Percentiles rank a stretch among this genome's conserved stretches.
Conservation (phyloP, 1,284 basidiomycete genomes). For the Rhodotorula mucilaginosa region DNA sequence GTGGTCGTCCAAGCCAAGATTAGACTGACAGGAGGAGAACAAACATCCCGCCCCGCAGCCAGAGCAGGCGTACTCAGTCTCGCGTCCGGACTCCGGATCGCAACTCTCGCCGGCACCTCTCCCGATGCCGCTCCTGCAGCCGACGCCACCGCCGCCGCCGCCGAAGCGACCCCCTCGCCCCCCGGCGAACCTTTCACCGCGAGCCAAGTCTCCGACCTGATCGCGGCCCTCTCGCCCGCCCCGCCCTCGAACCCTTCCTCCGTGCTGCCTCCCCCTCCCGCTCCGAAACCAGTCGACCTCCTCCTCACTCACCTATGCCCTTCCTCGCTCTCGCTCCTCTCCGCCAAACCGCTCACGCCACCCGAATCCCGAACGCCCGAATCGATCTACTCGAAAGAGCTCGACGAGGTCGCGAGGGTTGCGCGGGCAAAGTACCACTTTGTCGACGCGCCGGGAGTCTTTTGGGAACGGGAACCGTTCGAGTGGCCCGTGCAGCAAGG, state of each 20-base stretch:
- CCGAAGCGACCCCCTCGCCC: conserved; percentile 53
- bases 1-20: neutral
- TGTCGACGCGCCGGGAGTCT: conserved; percentile 57
- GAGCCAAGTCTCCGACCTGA: conserved; percentile 67
- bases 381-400: conserved; percentile 18
- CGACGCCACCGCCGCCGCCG: neutral
- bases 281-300: conserved; percentile 59
- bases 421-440: conserved; percentile 67
- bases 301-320: conserved; percentile 80
- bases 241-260: conserved; percentile 45
- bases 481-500: conserved; percentile 68
- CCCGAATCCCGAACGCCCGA: conserved; percentile 3
- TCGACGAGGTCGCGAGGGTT: conserved; percentile 52
- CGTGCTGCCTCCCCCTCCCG: conserved; percentile 53
- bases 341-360: conserved; percentile 50
- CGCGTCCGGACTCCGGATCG: conserved; percentile 77
- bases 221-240: conserved; percentile 59
- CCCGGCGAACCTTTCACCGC: conserved; percentile 60
- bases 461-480: conserved; percentile 91
- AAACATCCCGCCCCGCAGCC: conserved; percentile 53
- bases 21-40: neutral
- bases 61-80: conserved; percentile 80
- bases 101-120: conserved; percentile 69
- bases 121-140: neutral
- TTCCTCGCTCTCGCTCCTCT: conserved; percentile 61